Base-by-base conservation (phyloP, 1,139 yeast genomes). In the Pichia sp. region DNA sequence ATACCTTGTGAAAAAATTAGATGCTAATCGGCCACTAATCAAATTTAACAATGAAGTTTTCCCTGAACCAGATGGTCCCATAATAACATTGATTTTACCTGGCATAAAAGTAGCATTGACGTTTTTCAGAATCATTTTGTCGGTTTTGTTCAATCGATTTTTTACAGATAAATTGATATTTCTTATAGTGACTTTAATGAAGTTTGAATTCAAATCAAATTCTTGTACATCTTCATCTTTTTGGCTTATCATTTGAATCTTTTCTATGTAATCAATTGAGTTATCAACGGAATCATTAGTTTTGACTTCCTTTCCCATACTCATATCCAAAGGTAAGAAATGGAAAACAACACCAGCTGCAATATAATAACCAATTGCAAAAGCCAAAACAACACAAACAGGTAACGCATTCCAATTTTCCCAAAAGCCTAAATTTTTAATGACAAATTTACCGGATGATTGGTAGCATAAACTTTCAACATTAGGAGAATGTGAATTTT, bases 21-120 rank as follows among this genome's bases (percentile, higher is more conserved):
- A 71, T 18, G 68, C 66, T 12, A 80, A 58, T 44, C 94, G 66
- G 19, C 80, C 77, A 12, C 93, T 79, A 33, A 85, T 64, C 38
- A 71, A 65, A 52, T 82, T 84, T 43, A 85, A 62, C 24, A 84
- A 60, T 0, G 94, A 80, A 0, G 93, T 79, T 55, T 85, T 85
- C 3, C 95, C 95, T 6, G 88, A 78, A 0, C 95, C 95, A 1
- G 93, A 83, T 0, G 95, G 95, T 0, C 95, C 95, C 82, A 85
- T 77, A 28, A 85, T 83, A 0, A 84, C 91, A 60, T 84, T 85
- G n/a, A 85, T 68, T 35, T 75, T 68, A 5, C 82, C 76, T 3
- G 84, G 75, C 31, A 66, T 61, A 58, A 85, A 84, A 5, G 55
- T 54, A 0, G 88, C 86, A 45, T 68, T 63, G 7, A 84, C 63